A percentile compares a stretch with the other conserved stretches of the same genome.
These are phyloP conservation scores for Calcarisporium arbuscula DNA, from an alignment of 2,329 filamentous ascomycete species.

Conservation along the genomic window DNA sequence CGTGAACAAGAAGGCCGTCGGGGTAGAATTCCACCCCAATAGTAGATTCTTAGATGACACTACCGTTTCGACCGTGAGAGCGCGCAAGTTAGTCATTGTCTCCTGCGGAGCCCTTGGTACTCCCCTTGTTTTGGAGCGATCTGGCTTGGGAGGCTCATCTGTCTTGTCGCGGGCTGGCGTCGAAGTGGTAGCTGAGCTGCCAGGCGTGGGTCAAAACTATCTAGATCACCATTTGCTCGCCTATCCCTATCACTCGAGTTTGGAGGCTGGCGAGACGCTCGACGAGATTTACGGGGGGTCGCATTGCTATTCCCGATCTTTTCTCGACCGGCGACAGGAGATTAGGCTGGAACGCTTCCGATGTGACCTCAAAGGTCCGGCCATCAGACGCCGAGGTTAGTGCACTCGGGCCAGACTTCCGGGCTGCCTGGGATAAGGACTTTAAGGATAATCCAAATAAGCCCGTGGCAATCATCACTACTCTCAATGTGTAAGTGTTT, in stretches of 20 bases:
- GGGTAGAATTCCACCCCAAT: constrained; percentile 49
- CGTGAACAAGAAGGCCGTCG: constrained; percentile 45
- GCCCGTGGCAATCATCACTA: constrained; percentile 35
- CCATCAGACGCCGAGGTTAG: constrained; percentile 42
- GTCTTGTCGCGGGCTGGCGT: constrained; percentile 38
- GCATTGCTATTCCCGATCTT: constrained; percentile 36
- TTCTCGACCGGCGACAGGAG: constrained; percentile 37
- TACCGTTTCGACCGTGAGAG: constrained; percentile 31
- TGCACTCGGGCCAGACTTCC: constrained; percentile 42
- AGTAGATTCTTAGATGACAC: constrained; percentile 29
- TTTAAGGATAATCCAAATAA: constrained; percentile 33
- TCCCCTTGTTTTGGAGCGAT: constrained; percentile 50
- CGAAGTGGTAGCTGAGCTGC: constrained; percentile 39
- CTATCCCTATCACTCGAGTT: constrained; percentile 32
- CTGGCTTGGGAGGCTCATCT: constrained; percentile 45
- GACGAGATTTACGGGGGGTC: constrained; percentile 42
- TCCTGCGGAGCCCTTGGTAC: constrained; percentile 42
- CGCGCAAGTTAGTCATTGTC: constrained; percentile 46
- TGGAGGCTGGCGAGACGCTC: constrained; percentile 19
- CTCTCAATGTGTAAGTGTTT: constrained; percentile 20
- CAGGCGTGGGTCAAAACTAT: constrained; percentile 42
- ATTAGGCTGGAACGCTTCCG: constrained; percentile 48
- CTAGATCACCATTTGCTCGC: constrained; percentile 42
- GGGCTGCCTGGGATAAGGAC: constrained; percentile 42
- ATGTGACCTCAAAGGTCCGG: constrained; percentile 45